Evolutionary conservation across 2,329 filamentous ascomycete genomes (phyloP).

Genomic region (Teratosphaeria epicoccoides): DNA sequence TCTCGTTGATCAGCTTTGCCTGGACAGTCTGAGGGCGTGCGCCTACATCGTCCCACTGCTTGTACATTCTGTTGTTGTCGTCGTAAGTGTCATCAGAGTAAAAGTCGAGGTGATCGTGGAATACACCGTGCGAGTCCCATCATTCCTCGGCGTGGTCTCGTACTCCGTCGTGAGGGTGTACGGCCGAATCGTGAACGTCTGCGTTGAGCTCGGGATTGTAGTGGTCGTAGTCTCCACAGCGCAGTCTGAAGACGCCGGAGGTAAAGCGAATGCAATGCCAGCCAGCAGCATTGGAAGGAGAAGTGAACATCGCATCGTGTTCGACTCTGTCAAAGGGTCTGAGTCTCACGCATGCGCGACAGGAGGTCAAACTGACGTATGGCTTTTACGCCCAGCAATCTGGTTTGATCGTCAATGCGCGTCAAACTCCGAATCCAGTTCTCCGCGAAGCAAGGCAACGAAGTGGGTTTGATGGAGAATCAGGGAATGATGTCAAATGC

Average conservation of each 20-base stretch:
- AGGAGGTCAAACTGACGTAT: not conserved
- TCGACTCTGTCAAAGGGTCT: not conserved
- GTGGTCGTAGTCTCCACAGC: conserved; percentile 18
- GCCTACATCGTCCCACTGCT: conserved; percentile 16
- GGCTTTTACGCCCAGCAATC: not conserved
- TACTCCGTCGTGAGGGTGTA: conserved; percentile 13
- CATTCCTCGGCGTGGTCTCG: conserved; percentile 15
- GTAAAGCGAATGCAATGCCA: conserved; percentile 15
- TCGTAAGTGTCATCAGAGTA: conserved; percentile 20
- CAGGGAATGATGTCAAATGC: not conserved
- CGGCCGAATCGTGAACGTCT: conserved; percentile 17
- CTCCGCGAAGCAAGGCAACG: not conserved
- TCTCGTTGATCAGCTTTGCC: conserved; percentile 5
- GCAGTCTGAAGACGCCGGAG: conserved; percentile 16
- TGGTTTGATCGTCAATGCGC: not conserved
- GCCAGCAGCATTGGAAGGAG: conserved; percentile 11
- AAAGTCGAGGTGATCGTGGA: conserved; percentile 18
- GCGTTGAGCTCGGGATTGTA: conserved; percentile 21
- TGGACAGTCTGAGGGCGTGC: not conserved
- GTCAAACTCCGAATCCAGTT: not conserved
- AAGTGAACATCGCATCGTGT: not conserved
- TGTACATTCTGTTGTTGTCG: conserved; percentile 14
- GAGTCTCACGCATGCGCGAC: too few relatives aligned
- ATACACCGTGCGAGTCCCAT: conserved; percentile 21
- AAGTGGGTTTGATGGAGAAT: not conserved